Conservation (phyloP, 306 rosid species). For the Cucurbita moschata region DNA sequence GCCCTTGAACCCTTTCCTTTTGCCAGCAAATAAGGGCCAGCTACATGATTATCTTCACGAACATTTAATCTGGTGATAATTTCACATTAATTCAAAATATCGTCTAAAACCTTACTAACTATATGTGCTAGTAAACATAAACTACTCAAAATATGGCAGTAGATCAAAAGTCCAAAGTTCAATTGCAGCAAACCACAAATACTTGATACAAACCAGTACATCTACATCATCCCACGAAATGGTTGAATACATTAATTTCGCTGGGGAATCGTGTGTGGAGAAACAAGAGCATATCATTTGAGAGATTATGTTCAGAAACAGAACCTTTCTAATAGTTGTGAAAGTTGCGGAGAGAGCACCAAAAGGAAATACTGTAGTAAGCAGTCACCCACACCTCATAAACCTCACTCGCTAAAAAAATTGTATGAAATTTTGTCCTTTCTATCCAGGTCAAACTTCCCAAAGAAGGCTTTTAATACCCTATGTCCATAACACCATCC, state of each 20-base stretch:
- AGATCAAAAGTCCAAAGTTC: not conserved
- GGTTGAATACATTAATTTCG: not conserved
- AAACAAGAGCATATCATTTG: not conserved
- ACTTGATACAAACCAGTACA: not conserved
- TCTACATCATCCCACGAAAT: not conserved
- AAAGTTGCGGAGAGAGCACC: not conserved
- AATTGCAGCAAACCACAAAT: not conserved
- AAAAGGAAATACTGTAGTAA: not conserved
- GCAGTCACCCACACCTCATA: not conserved
- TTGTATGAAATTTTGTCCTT: not conserved
- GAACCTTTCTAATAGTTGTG: not conserved
- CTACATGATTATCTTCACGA: constrained; percentile 33
- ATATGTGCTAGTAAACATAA: not conserved
- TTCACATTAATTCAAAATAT: not conserved
- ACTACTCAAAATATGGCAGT: not conserved
- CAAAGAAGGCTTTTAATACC: not conserved
- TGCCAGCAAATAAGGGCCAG: constrained; percentile 29
- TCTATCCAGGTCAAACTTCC: not conserved
- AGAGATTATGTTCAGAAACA: not conserved
- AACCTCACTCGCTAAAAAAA: not conserved
- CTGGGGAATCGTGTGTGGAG: not conserved
- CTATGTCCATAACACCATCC: not conserved
- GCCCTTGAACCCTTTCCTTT: constrained; percentile 73
- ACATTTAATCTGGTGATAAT: constrained; percentile 31
- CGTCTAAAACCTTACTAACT: not conserved